Percentiles rank a stretch among this genome's conserved stretches.
Evolutionary conservation across 1,139 yeast genomes (phyloP).

Genomic region (Arxiozyma slooffiae): DNA sequence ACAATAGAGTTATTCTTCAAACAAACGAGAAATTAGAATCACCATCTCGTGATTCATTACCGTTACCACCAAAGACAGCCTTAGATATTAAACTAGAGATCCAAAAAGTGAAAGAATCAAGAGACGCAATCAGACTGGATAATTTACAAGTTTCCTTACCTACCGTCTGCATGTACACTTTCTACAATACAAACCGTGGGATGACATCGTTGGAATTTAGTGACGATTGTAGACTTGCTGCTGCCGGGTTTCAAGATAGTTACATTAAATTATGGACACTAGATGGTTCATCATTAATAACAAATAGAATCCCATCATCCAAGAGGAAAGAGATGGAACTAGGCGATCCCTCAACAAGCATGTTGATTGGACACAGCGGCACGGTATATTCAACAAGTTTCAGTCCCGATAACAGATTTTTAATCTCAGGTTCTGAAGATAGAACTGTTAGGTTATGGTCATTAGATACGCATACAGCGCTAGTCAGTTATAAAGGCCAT

Average conservation of each 20-base stretch:
- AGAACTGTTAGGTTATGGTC: constrained; percentile 92
- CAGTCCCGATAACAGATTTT: constrained; percentile 78
- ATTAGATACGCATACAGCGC: constrained; percentile 75
- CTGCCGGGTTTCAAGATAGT: constrained; percentile 91
- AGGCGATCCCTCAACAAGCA: constrained; percentile 33
- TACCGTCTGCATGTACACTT: constrained; percentile 95
- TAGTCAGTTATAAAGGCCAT: constrained; percentile 94
- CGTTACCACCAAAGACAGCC: constrained; percentile 76
- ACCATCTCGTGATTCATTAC: constrained; percentile 65
- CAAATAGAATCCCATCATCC: constrained; percentile 7
- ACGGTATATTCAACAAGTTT: constrained; percentile 86
- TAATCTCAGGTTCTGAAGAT: constrained; percentile 83
- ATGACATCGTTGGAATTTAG: constrained; percentile 78
- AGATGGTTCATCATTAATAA: constrained; percentile 68
- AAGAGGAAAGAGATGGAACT: constrained; percentile 11
- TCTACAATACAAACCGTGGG: constrained; percentile 88
- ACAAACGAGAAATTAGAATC: constrained; percentile 37
- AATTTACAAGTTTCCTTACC: constrained; percentile 75
- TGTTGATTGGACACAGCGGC: constrained; percentile 87
- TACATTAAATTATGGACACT: constrained; percentile 86
- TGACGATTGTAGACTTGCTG: constrained; percentile 76
- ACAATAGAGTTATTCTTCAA: constrained; percentile 8
- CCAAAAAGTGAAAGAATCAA: constrained; percentile 67
- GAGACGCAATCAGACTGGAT: constrained; percentile 59
- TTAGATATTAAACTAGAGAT: constrained; percentile 73